A percentile compares a stretch with the other conserved stretches of the same genome.
These are phyloP conservation scores for Solanum piurae DNA, from an alignment of 257 asterid species.

Conservation along the genomic window DNA sequence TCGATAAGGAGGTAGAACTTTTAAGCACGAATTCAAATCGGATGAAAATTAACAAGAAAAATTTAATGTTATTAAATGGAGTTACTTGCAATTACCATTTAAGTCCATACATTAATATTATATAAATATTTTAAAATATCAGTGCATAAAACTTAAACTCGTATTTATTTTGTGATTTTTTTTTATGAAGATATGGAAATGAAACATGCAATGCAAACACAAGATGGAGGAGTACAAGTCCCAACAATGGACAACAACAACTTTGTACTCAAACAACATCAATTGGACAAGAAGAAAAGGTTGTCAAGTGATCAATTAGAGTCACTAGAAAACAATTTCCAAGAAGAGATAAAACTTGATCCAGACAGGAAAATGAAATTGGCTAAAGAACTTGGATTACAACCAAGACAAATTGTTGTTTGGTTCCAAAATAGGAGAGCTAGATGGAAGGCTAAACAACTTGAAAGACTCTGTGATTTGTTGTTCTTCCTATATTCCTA, in stretches of 20 bases:
- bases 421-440: constrained; percentile 97
- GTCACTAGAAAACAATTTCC: constrained; percentile 74
- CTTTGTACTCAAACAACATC: constrained; percentile 6
- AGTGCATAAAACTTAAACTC: background rate
- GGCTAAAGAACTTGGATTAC: constrained; percentile 81
- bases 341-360: constrained; percentile 87
- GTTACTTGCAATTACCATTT: no score
- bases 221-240: constrained; percentile 8
- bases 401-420: constrained; percentile 92
- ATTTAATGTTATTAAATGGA: no score
- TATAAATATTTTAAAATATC: background rate
- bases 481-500: no score
- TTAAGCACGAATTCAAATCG: no score
- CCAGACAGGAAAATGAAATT: constrained; percentile 88
- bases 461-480: constrained; percentile 65
- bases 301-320: constrained; percentile 77
- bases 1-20: no score
- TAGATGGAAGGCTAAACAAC: constrained; percentile 92
- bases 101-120: no score
- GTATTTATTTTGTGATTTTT: background rate
- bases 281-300: constrained; percentile 57
- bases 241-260: constrained; percentile 30
- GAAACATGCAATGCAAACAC: constrained; percentile 40
- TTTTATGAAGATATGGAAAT: constrained; percentile 47
- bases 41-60: no score